Conservation (phyloP, 2,329 filamentous ascomycete genomes). For the Epichloe gansuensis region DNA sequence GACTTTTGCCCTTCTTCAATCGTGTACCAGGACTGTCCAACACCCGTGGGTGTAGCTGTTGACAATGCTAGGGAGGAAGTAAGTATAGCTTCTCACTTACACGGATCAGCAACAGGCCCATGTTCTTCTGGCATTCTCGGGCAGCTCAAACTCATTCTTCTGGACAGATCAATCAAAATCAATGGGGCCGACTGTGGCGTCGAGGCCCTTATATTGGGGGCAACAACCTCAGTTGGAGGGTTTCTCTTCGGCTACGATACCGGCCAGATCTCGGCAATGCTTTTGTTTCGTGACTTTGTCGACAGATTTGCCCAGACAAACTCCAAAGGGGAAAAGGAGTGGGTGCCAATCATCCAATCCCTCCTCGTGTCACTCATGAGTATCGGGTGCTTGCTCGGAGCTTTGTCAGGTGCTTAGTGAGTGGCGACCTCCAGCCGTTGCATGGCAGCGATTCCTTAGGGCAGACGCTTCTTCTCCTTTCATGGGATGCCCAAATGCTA, state of each 20-base stretch:
- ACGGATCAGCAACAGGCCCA: background rate
- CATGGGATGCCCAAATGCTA: background rate
- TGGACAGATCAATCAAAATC: conserved; percentile 25
- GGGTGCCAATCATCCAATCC: conserved; percentile 31
- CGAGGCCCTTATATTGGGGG: conserved; percentile 32
- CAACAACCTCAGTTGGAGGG: conserved; percentile 44
- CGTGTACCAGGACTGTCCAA: background rate
- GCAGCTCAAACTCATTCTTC: background rate
- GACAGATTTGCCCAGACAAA: conserved; percentile 40
- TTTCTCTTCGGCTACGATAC: conserved; percentile 55
- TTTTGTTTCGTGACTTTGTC: conserved; percentile 40
- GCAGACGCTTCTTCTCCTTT: background rate
- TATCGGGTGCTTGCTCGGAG: conserved; percentile 42
- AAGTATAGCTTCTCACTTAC: background rate
- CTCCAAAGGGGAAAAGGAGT: conserved; percentile 25
- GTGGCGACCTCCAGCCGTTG: conserved; percentile 4
- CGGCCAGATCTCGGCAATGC: conserved; percentile 43
- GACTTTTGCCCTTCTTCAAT: background rate
- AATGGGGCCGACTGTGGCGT: conserved; percentile 30
- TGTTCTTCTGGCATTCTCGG: background rate
- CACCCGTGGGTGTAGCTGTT: background rate
- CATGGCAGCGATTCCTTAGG: background rate
- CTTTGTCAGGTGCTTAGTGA: conserved; percentile 37
- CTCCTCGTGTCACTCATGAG: conserved; percentile 45
- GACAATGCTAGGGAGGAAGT: conserved; percentile 4